Evolutionary conservation across 306 rosid species (phyloP).

Genomic region (Lathyrus tuberosus): DNA sequence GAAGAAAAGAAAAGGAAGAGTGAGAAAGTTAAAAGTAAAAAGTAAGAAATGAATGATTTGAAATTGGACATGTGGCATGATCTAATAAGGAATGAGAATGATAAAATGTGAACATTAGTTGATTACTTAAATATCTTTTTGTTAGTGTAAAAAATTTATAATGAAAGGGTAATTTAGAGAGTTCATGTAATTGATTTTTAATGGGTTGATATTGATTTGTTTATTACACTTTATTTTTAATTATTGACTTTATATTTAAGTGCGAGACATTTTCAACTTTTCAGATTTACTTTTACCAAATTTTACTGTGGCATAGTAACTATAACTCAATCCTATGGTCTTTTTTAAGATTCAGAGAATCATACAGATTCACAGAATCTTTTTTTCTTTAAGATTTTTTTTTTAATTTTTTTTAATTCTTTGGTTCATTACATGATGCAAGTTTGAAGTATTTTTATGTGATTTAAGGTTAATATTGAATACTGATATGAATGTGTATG

Average conservation of each 20-base stretch:
- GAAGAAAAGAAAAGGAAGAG: too few relatives aligned
- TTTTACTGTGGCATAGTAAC: neutral
- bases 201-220: too few relatives aligned
- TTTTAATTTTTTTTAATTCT: neutral
- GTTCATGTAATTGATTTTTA: too few relatives aligned
- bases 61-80: too few relatives aligned
- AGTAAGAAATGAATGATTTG: too few relatives aligned
- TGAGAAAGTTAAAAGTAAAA: too few relatives aligned
- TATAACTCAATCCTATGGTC: neutral
- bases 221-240: neutral
- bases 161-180: too few relatives aligned
- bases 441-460: neutral
- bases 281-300: neutral
- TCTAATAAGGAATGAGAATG: too few relatives aligned
- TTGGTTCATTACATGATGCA: neutral
- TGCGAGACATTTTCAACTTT: neutral
- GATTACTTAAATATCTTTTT: too few relatives aligned
- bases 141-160: too few relatives aligned
- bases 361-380: neutral
- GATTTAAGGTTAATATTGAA: neutral
- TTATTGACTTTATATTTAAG: constrained; percentile 13
- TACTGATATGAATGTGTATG: constrained; percentile 7
- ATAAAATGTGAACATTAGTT: too few relatives aligned
- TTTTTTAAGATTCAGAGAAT: constrained; percentile 7
- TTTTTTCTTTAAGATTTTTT: neutral